Percentiles rank a stretch among this genome's conserved stretches.
phyloP scores from a whole-genome alignment of 83 land plant genomes.

The Diphasiastrum complanatum region DNA sequence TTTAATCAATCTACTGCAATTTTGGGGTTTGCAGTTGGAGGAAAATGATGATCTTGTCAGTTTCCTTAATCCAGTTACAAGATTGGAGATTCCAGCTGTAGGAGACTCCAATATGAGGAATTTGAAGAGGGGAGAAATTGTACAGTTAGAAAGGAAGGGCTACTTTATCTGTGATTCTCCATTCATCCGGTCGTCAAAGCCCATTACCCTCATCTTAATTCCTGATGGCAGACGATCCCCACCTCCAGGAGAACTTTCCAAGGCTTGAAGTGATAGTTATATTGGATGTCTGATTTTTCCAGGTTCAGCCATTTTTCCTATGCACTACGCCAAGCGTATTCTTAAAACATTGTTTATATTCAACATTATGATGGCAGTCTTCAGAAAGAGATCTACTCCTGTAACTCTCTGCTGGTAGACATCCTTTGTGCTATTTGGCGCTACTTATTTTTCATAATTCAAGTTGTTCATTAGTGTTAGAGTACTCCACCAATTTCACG shows the following conservation, averaged over 20 bases:
- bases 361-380: too few relatives aligned
- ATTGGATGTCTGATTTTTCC: too few relatives aligned
- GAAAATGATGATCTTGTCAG: conserved; percentile 73
- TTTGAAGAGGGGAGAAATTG: conserved; percentile 63
- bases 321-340: too few relatives aligned
- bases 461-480: too few relatives aligned
- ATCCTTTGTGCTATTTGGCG: too few relatives aligned
- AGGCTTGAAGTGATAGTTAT: too few relatives aligned
- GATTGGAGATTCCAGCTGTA: conserved; percentile 52
- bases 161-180: conserved; percentile 86
- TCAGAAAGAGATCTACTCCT: too few relatives aligned
- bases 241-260: conserved; percentile 20
- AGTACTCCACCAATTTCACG: too few relatives aligned
- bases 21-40: conserved; percentile 54
- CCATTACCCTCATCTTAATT: conserved; percentile 60
- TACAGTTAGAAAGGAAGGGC: conserved; percentile 93
- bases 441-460: too few relatives aligned
- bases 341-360: too few relatives aligned
- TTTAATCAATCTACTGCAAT: not conserved
- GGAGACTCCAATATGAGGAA: conserved; percentile 91
- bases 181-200: conserved; percentile 58
- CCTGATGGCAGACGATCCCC: conserved; percentile 83
- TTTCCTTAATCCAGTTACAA: conserved; percentile 61
- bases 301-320: too few relatives aligned
- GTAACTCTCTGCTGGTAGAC: too few relatives aligned